phyloP scores from a whole-genome alignment of 441 rosid species.

The Aquilaria agallochum region DNA sequence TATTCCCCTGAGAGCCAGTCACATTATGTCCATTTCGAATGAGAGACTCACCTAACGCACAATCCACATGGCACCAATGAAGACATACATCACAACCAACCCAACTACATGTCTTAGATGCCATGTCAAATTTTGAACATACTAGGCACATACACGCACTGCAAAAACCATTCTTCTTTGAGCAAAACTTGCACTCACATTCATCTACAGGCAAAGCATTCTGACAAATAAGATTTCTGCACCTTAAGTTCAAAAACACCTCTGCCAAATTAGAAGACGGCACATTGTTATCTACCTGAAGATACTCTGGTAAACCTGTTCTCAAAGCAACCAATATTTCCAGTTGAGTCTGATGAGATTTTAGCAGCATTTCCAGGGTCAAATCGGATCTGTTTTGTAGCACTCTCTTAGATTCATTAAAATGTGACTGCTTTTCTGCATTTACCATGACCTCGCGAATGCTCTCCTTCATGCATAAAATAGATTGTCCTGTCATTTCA shows the following conservation, averaged over 20 bases:
- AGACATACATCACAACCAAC: constrained; percentile 98
- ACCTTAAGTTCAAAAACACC: constrained; percentile 75
- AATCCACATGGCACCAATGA: constrained; percentile 97
- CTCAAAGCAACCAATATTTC: constrained; percentile 83
- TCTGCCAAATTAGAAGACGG: constrained; percentile 81
- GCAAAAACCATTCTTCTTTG: constrained; percentile 85
- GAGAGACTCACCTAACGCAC: constrained; percentile 74
- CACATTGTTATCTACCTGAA: constrained; percentile 44
- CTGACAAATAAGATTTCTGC: constrained; percentile 76
- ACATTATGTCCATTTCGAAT: constrained; percentile 79
- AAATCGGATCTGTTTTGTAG: constrained; percentile 66
- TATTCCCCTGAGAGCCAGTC: constrained; percentile 44
- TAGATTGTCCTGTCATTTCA: constrained; percentile 72
- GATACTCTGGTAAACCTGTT: constrained; percentile 73
- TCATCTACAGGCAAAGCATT: constrained; percentile 83
- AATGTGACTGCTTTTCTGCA: constrained; percentile 50
- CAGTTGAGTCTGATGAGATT: constrained; percentile 75
- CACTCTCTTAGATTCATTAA: constrained; percentile 48
- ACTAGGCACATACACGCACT: constrained; percentile 96
- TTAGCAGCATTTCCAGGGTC: constrained; percentile 52
- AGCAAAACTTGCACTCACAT: constrained; percentile 91
- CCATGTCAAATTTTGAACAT: constrained; percentile 94
- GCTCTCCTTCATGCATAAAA: constrained; percentile 61
- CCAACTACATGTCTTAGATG: constrained; percentile 97
- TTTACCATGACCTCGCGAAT: constrained; percentile 68